Base-by-base conservation (phyloP, 2,329 filamentous ascomycete species). In the Coniochaeta hoffmannii region DNA sequence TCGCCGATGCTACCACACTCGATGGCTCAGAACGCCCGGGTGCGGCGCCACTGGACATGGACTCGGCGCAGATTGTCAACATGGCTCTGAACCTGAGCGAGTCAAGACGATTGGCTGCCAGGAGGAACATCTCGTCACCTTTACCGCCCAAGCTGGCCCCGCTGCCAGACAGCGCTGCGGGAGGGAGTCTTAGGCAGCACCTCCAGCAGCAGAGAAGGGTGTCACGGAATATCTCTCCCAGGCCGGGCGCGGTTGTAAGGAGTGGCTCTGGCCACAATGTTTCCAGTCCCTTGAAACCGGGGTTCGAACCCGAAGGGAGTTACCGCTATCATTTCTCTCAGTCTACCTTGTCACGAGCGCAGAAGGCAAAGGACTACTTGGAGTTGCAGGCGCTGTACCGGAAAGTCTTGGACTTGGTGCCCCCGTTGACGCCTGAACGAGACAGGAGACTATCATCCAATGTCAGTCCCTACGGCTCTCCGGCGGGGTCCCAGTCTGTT, bases 41-140 rank as follows among this genome's bases (percentile, higher is more conserved):
- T 63, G 57, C 56, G n/a, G 54, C 59, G 4, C 58, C 69, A 5
- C 67, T 88, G 19, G 84, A 90, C 63, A 79, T 88, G 57, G 92
- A 97, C 65, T 88, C 92, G 8, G 83, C 87, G 4, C 89, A 96
- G 69, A 95, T 97, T 60, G 90, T 97, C 41, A 91, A 91, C 65
- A 89, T 97, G 81, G 93, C 93, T 1, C 73, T 97, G 62, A 94
- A 87, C 60, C 72, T 97, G 52, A 96, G 89, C 73, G 90, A 97
- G 69, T 89, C 87, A 65, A 83, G 85, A 60, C 83, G 83, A 65
- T 79, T 78, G 71, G 88, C 76, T 58, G 83, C 73, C 69, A 81
- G 76, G 70, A 80, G 74, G 69, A 84, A 67, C 68, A 79, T 70
- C 61, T 82, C 65, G 55, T 82, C 66, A 66, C 80, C 69, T 55